These are phyloP conservation scores for Juglanconis juglandina DNA, from an alignment of 2,329 filamentous ascomycete genomes.

Conservation along the genomic window DNA sequence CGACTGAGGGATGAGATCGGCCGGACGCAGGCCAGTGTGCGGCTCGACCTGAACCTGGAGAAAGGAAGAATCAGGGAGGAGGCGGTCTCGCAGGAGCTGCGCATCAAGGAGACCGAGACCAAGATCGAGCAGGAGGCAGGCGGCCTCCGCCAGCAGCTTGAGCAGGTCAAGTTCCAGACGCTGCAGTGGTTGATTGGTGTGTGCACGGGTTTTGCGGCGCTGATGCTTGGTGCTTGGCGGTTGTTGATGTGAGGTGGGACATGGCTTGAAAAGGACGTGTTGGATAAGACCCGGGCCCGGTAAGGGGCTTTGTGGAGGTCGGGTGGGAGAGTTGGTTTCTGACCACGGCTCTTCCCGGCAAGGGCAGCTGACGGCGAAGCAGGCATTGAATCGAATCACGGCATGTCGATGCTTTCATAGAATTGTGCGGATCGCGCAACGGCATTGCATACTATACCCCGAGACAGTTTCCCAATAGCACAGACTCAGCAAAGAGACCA, in stretches of 20 bases:
- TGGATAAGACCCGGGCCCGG: too few relatives aligned
- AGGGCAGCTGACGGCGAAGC: too few relatives aligned
- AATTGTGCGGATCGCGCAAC: too few relatives aligned
- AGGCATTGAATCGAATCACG: too few relatives aligned
- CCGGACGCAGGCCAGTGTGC: constrained; percentile 86
- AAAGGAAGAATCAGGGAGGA: constrained; percentile 96
- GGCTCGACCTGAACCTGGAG: constrained; percentile 90
- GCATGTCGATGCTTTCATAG: too few relatives aligned
- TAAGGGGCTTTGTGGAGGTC: too few relatives aligned
- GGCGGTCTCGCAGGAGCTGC: constrained; percentile 92
- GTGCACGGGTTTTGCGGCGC: constrained; percentile 63
- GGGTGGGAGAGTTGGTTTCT: too few relatives aligned
- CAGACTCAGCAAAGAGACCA: too few relatives aligned
- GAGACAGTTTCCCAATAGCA: too few relatives aligned
- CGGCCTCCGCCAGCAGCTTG: constrained; percentile 82
- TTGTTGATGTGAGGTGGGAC: constrained; percentile 55
- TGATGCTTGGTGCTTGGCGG: constrained; percentile 68
- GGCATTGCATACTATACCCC: too few relatives aligned
- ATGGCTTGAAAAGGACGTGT: too few relatives aligned
- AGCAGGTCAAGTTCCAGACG: constrained; percentile 97
- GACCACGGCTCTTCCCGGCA: too few relatives aligned
- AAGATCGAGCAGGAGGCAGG: constrained; percentile 98
- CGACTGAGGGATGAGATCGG: constrained; percentile 90
- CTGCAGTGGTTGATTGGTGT: constrained; percentile 97
- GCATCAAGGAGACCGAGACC: constrained; percentile 98